Conservation (phyloP, 2,329 filamentous ascomycete species). For the Aspergillus fumigatus region DNA sequence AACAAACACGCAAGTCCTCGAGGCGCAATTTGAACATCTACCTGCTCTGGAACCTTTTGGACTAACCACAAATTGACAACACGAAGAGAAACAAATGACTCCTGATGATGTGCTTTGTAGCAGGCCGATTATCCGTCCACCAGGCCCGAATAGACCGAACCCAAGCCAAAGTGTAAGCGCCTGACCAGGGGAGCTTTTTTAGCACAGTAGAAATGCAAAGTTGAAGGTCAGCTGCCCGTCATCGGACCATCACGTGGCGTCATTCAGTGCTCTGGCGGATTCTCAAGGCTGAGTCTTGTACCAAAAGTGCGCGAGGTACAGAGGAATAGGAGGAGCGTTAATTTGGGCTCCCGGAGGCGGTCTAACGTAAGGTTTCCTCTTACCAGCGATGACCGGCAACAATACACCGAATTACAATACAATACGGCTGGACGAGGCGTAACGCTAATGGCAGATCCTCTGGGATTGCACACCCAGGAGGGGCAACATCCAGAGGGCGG, state of each 20-base stretch:
- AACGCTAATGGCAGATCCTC: constrained; percentile 25
- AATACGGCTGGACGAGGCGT: constrained; percentile 9
- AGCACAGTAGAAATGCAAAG: not conserved
- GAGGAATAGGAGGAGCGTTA: not conserved
- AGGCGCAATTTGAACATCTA: not conserved
- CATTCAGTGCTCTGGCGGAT: constrained; percentile 11
- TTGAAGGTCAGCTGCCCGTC: constrained; percentile 21
- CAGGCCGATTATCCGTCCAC: not conserved
- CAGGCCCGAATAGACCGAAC: not conserved
- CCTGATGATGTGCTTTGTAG: not conserved
- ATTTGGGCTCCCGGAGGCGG: constrained; percentile 5
- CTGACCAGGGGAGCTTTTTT: constrained; percentile 8
- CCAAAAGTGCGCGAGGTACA: not conserved
- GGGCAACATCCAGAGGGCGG: constrained; percentile 3
- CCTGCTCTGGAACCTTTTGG: not conserved
- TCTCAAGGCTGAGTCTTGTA: not conserved
- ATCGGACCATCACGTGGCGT: constrained; percentile 28
- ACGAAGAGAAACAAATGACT: not conserved
- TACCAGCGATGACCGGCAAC: constrained; percentile 15
- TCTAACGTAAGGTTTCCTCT: constrained; percentile 8
- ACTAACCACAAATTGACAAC: not conserved
- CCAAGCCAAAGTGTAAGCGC: not conserved
- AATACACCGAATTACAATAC: constrained; percentile 14
- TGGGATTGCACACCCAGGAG: constrained; percentile 11
- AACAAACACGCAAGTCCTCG: not conserved